Conservation (phyloP, 768 basidiomycete species). For the Tricholoma bakamatsutake region DNA sequence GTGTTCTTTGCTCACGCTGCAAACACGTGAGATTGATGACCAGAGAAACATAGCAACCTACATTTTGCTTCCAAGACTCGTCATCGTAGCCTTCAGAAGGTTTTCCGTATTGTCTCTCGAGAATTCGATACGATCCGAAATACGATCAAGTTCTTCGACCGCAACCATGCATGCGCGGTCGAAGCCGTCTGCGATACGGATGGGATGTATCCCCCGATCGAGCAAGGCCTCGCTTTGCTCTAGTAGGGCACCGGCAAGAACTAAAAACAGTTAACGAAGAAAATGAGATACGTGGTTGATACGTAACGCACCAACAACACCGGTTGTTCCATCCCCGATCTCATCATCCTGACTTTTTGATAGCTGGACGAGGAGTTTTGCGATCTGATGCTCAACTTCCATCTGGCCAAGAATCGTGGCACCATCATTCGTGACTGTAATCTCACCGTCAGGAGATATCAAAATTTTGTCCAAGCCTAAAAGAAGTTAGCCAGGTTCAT, state of each 20-base stretch:
- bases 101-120: slow-evolving; percentile 78
- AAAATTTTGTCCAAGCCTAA: slow-evolving; percentile 92
- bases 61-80: slow-evolving; percentile 98
- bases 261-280: slow-evolving; percentile 30
- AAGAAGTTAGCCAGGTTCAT: slow-evolving; percentile 1
- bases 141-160: slow-evolving; percentile 82
- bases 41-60: slow-evolving; percentile 30
- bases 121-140: slow-evolving; percentile 87
- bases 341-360: slow-evolving; percentile 99
- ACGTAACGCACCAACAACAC: slow-evolving; percentile 83
- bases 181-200: slow-evolving; percentile 98
- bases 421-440: slow-evolving; percentile 98
- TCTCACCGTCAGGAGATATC: slow-evolving; percentile 95
- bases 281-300: not conserved
- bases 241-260: slow-evolving; percentile 94
- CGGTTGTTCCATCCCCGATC: slow-evolving; percentile 98
- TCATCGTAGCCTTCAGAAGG: slow-evolving; percentile 91
- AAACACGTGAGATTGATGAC: slow-evolving; percentile 2
- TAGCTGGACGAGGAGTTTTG: slow-evolving; percentile 93
- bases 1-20: slow-evolving; percentile 94
- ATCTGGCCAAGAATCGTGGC: slow-evolving; percentile 98
- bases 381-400: slow-evolving; percentile 99
- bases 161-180: slow-evolving; percentile 92
- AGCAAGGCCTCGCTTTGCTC: slow-evolving; percentile 94
- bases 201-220: slow-evolving; percentile 99